Evolutionary conservation across 441 rosid species (phyloP).

Genomic region (Geranium incanum): DNA sequence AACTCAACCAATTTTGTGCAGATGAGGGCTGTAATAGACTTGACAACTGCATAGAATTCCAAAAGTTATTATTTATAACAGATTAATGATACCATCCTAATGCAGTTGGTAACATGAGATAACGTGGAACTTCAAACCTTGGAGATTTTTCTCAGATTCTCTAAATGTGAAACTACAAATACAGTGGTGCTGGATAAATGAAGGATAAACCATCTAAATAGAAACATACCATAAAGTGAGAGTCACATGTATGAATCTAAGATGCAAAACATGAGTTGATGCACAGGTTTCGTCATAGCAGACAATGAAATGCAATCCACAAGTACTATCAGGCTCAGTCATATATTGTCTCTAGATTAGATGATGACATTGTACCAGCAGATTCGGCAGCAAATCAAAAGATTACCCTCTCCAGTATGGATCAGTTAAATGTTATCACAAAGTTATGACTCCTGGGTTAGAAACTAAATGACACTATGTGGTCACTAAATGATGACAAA

Average conservation of each 20-base stretch:
- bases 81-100: slow-evolving; percentile 8
- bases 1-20: slow-evolving; percentile 67
- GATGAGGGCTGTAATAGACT: slow-evolving; percentile 56
- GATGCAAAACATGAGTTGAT: background rate
- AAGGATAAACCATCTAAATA: background rate
- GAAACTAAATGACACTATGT: background rate
- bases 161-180: background rate
- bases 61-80: slow-evolving; percentile 20
- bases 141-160: slow-evolving; percentile 13
- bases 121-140: slow-evolving; percentile 5
- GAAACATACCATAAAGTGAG: background rate
- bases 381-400: slow-evolving; percentile 8
- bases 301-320: slow-evolving; percentile 12
- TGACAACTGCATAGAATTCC: slow-evolving; percentile 53
- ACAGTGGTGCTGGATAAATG: background rate
- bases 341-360: slow-evolving; percentile 6
- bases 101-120: slow-evolving; percentile 2
- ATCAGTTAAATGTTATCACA: slow-evolving; percentile 9
- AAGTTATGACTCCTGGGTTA: background rate
- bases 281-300: slow-evolving; percentile 8
- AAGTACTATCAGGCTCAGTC: slow-evolving; percentile 17
- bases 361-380: slow-evolving; percentile 15
- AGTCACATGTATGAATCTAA: background rate
- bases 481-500: background rate
- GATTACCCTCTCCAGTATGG: slow-evolving; percentile 3